phyloP scores from a whole-genome alignment of 73 alveolate genomes.

The Paramecium tetraurelia region DNA sequence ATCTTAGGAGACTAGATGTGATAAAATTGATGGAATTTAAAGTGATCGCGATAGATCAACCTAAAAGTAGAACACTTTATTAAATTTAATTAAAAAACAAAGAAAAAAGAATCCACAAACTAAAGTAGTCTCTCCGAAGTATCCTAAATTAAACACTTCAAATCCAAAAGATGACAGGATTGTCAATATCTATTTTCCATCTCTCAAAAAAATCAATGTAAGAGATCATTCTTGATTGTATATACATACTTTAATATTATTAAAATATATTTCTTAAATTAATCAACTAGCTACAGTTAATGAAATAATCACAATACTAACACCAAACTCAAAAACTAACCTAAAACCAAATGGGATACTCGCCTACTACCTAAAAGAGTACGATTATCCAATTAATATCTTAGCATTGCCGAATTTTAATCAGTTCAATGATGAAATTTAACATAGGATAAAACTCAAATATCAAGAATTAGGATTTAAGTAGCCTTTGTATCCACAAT shows the following conservation, averaged over 20 bases:
- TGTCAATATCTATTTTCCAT: neutral
- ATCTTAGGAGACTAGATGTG: neutral
- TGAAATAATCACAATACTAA: neutral
- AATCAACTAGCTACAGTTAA: neutral
- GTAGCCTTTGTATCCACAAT: neutral
- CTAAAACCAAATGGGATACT: neutral
- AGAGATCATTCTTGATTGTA: neutral
- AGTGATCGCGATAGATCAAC: neutral
- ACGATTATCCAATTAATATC: too few species aligned
- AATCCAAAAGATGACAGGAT: neutral
- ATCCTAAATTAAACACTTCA: neutral
- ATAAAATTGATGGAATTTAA: neutral
- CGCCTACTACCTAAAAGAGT: neutral
- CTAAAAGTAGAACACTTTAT: neutral
- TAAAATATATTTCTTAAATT: neutral
- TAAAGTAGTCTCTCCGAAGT: neutral
- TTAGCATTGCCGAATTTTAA: neutral
- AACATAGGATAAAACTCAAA: neutral
- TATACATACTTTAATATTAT: neutral
- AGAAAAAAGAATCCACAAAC: neutral
- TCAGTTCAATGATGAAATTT: neutral
- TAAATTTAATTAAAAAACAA: neutral
- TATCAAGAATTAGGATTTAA: neutral
- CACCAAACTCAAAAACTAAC: neutral
- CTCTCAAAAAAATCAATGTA: neutral